Conservation (phyloP, 352 stramenopile species). For the Phytophthora chlamydospora region DNA sequence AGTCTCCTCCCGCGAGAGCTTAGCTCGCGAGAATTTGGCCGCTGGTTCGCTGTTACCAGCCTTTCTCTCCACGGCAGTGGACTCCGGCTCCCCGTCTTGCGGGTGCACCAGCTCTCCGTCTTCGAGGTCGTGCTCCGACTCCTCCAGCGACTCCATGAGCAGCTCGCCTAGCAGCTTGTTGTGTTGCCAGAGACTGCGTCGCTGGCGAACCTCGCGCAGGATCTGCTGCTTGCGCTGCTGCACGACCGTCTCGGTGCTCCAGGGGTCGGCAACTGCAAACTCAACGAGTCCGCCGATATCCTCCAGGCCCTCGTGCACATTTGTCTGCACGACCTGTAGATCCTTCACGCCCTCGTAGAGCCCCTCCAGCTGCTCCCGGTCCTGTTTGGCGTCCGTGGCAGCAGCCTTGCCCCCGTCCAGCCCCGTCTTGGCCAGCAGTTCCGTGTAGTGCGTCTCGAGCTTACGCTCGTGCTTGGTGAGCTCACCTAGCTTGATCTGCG, state of each 20-base stretch:
- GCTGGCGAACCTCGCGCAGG: slow-evolving; percentile 40
- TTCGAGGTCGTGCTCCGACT: slow-evolving; percentile 34
- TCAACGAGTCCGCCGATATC: slow-evolving; percentile 43
- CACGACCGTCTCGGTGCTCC: slow-evolving; percentile 34
- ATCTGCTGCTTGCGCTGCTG: slow-evolving; percentile 37
- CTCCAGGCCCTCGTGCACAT: slow-evolving; percentile 42
- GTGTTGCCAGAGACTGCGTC: slow-evolving; percentile 56
- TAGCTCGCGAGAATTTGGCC: too few relatives aligned
- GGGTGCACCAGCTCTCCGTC: slow-evolving; percentile 18
- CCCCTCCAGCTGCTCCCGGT: slow-evolving; percentile 29
- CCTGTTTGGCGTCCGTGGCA: slow-evolving; percentile 6
- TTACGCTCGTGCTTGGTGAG: slow-evolving; percentile 52
- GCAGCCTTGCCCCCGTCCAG: background rate
- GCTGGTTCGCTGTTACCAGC: slow-evolving; percentile 12
- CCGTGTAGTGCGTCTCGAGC: slow-evolving; percentile 45
- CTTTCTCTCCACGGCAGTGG: slow-evolving; percentile 13
- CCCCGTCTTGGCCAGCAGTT: slow-evolving; percentile 28
- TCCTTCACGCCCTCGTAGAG: slow-evolving; percentile 52
- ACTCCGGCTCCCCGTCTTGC: slow-evolving; percentile 14
- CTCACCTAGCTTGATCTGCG: slow-evolving; percentile 56
- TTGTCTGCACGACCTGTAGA: slow-evolving; percentile 50
- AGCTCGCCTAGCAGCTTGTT: slow-evolving; percentile 58
- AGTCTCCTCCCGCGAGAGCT: slow-evolving; percentile 45
- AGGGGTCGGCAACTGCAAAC: slow-evolving; percentile 39
- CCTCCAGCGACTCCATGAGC: slow-evolving; percentile 44